A percentile compares a stretch with the other conserved stretches of the same genome.
Conservation (phyloP, 2,329 filamentous ascomycete species). For the Aspergillus sp. region DNA sequence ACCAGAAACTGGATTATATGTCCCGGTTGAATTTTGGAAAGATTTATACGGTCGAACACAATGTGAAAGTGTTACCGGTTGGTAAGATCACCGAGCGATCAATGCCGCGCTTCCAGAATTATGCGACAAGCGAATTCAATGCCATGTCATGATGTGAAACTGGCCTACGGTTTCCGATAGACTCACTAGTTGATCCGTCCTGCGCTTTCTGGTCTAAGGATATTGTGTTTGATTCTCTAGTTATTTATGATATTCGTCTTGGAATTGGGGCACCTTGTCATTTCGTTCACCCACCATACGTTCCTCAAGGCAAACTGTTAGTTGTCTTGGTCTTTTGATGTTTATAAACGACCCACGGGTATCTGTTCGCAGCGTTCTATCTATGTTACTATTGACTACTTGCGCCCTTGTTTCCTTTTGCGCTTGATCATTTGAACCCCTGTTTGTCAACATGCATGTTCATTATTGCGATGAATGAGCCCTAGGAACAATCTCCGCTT, state of each 20-base stretch:
- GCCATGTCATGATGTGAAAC: neutral
- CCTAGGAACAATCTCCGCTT: no score
- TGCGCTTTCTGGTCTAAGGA: no score
- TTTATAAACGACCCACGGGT: no score
- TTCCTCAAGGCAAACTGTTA: neutral
- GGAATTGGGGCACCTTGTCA: neutral
- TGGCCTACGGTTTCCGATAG: neutral
- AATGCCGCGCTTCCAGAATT: conserved; percentile 21
- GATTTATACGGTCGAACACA: conserved; percentile 43
- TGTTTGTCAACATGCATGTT: no score
- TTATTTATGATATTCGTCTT: neutral
- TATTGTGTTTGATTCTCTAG: neutral
- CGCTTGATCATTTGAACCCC: no score
- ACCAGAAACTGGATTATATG: conserved; percentile 27
- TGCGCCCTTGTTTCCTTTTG: no score
- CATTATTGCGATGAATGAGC: no score
- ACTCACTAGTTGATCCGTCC: no score
- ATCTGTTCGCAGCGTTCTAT: no score
- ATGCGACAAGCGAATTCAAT: conserved; percentile 15
- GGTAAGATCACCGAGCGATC: conserved; percentile 33
- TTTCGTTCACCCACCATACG: neutral
- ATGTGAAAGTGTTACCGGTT: conserved; percentile 42
- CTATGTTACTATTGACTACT: no score
- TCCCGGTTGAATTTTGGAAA: conserved; percentile 45
- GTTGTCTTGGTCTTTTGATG: neutral